A percentile compares a stretch with the other conserved stretches of the same genome.
These are phyloP conservation scores for Colletotrichum sp. DNA, from an alignment of 2,329 filamentous ascomycete species.

Conservation along the genomic window DNA sequence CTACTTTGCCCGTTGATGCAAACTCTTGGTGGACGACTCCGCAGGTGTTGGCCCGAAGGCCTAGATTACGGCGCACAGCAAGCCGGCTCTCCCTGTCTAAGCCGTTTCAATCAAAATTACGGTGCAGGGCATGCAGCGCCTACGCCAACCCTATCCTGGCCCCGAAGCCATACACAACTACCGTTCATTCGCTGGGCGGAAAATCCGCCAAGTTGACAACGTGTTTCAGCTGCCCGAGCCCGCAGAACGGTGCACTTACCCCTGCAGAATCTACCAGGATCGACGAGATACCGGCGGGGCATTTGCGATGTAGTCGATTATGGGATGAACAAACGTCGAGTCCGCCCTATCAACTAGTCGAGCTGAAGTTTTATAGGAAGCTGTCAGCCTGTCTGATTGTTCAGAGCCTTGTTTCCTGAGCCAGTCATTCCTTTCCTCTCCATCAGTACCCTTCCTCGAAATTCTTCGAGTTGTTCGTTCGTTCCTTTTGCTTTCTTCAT, in stretches of 20 bases:
- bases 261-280: not conserved
- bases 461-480: not conserved
- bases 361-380: not conserved
- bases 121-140: not conserved
- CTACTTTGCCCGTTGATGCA: constrained; percentile 9
- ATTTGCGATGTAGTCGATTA: not conserved
- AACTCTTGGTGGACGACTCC: not conserved
- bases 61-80: not conserved
- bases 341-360: not conserved
- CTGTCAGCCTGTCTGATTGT: not conserved
- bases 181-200: not conserved
- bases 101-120: constrained; percentile 10
- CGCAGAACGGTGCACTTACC: not conserved
- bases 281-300: not conserved
- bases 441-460: not conserved
- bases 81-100: not conserved
- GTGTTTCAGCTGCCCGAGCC: not conserved
- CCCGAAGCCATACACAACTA: not conserved
- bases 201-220: not conserved
- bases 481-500: not conserved
- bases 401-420: not conserved
- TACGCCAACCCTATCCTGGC: not conserved
- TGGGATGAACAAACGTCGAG: not conserved
- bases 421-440: not conserved
- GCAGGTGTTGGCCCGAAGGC: not conserved